phyloP scores from a whole-genome alignment of 1,139 yeast genomes.

The Scheffersomyces quercinus region DNA sequence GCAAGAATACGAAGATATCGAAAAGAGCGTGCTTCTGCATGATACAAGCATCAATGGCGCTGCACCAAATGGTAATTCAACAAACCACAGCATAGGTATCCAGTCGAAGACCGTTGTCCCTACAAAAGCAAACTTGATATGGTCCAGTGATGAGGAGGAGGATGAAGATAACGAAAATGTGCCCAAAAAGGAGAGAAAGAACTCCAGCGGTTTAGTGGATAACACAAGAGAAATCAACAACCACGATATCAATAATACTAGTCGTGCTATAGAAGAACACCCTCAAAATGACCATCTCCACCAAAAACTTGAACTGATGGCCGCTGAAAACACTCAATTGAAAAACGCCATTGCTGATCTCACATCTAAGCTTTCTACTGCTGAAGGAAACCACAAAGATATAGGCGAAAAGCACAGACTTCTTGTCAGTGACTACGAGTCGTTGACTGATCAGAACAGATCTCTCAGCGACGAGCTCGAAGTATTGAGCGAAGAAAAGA shows the following conservation, averaged over 20 bases:
- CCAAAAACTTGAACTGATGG: conserved; percentile 2
- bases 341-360: conserved; percentile 2
- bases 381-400: conserved; percentile 16
- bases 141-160: conserved; percentile 82
- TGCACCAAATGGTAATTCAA: conserved; percentile 1
- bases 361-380: neutral
- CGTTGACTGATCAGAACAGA: conserved; percentile 22
- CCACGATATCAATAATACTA: neutral
- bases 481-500: conserved; percentile 15
- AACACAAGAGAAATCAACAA: conserved; percentile 8
- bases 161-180: conserved; percentile 35
- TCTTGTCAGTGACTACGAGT: conserved; percentile 26
- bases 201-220: conserved; percentile 31
- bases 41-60: neutral
- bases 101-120: conserved; percentile 73
- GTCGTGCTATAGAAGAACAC: neutral
- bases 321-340: conserved; percentile 1
- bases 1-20: conserved; percentile 5
- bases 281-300: too few relatives aligned
- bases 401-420: conserved; percentile 19
- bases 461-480: conserved; percentile 25
- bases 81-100: conserved; percentile 38
- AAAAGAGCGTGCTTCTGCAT: neutral
- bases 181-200: conserved; percentile 39
- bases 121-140: conserved; percentile 71